Conservation (phyloP, 2,329 filamentous ascomycete species). For the Diaporthe sp. region DNA sequence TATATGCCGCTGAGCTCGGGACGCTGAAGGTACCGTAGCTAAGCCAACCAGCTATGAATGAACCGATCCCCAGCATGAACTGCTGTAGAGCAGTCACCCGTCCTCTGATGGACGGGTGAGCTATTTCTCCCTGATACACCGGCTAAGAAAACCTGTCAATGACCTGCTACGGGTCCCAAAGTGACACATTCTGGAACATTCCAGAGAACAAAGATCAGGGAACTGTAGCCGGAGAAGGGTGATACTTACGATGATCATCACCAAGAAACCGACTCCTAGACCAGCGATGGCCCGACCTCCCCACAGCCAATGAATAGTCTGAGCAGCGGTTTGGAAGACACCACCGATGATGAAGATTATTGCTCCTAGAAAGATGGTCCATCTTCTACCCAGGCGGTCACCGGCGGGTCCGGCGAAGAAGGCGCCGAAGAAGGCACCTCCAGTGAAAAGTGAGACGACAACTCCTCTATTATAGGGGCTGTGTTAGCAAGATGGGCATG, state of each 20-base stretch:
- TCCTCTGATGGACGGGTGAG: constrained; percentile 83
- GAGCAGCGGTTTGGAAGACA: constrained; percentile 78
- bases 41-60: constrained; percentile 80
- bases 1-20: constrained; percentile 46
- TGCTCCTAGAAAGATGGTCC: constrained; percentile 79
- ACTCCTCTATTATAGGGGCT: constrained; percentile 63
- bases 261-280: constrained; percentile 64
- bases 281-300: constrained; percentile 78
- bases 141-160: no score
- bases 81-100: constrained; percentile 82
- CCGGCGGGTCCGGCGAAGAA: constrained; percentile 72
- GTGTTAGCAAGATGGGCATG: not conserved
- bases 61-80: constrained; percentile 84
- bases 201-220: no score
- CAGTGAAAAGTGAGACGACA: constrained; percentile 83
- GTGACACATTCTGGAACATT: no score
- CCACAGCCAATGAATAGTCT: constrained; percentile 71
- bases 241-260: constrained; percentile 57
- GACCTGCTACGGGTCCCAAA: no score
- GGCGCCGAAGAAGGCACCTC: constrained; percentile 80
- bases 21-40: constrained; percentile 68
- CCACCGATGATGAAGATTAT: constrained; percentile 80
- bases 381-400: constrained; percentile 75
- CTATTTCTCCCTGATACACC: constrained; percentile 83
- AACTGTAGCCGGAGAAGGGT: no score